Percentiles rank a stretch among this genome's conserved stretches.
Conservation (phyloP, 2,329 filamentous ascomycete genomes). For the Neurospora crassa region DNA sequence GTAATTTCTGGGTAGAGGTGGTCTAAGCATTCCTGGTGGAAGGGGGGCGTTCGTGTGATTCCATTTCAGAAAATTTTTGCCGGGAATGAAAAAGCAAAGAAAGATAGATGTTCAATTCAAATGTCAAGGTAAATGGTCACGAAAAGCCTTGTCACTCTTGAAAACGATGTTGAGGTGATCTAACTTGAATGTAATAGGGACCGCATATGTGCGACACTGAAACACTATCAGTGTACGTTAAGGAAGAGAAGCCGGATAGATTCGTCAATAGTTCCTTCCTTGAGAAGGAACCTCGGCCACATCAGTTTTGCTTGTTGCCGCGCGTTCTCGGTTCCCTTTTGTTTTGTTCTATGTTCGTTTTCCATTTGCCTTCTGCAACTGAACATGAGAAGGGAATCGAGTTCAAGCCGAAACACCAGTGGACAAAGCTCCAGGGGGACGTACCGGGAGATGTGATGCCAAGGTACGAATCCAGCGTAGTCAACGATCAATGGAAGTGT, state of each 20-base stretch:
- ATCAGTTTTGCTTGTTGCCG: not conserved
- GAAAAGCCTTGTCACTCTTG: not conserved
- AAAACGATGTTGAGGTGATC: not conserved
- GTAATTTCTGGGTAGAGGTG: not conserved
- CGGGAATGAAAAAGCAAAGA: not conserved
- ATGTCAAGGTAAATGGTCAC: not conserved
- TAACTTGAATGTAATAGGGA: not conserved
- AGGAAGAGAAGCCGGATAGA: not conserved
- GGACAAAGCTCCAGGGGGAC: not conserved
- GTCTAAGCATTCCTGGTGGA: not conserved
- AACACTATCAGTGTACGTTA: not conserved
- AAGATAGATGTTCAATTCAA: not conserved
- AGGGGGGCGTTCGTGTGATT: not conserved
- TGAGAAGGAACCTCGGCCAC: not conserved
- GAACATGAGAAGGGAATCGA: not conserved
- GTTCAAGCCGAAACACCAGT: not conserved
- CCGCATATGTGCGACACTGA: not conserved
- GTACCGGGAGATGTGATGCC: not conserved
- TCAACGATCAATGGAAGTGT: not conserved
- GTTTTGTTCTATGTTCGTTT: not conserved
- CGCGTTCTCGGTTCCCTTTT: not conserved
- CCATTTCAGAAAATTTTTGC: not conserved
- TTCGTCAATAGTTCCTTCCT: not conserved
- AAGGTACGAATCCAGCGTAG: not conserved
- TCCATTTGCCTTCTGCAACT: not conserved